Percentiles rank a stretch among this genome's conserved stretches.
Evolutionary conservation across 192 early-diverging fungal genomes (phyloP).

Genomic region (Chytriomyces hyalinus): DNA sequence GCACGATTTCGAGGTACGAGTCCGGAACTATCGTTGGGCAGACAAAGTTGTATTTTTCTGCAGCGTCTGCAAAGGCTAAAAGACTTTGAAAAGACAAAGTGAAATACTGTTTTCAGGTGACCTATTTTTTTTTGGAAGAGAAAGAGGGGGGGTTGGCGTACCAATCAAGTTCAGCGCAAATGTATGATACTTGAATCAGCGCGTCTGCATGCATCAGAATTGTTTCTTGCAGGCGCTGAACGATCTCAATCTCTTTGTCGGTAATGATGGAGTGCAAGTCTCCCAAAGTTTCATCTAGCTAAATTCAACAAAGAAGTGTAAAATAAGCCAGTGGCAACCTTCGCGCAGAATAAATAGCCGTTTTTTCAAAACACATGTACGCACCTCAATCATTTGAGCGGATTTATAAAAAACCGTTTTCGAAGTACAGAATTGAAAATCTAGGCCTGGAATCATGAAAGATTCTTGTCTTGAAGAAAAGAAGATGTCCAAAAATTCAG

Average conservation of each 20-base stretch:
- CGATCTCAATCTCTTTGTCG: constrained; percentile 83
- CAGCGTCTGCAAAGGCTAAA: constrained; percentile 66
- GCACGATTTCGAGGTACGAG: constrained; percentile 56
- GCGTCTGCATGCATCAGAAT: constrained; percentile 48
- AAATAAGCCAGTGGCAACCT: background rate
- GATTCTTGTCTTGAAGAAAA: constrained; percentile 14
- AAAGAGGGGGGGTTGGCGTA: constrained; percentile 29
- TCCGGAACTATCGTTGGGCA: constrained; percentile 63
- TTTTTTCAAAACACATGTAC: background rate
- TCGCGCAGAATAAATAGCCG: no score
- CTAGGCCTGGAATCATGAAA: constrained; percentile 17
- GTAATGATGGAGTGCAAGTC: constrained; percentile 86
- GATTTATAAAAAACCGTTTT: constrained; percentile 77
- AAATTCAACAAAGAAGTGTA: constrained; percentile 24
- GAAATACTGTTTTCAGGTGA: background rate
- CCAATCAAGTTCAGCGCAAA: constrained; percentile 75
- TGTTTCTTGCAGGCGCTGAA: constrained; percentile 72
- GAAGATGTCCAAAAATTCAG: no score
- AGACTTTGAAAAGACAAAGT: constrained; percentile 48
- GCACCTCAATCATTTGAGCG: constrained; percentile 53
- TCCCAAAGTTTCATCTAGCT: constrained; percentile 78
- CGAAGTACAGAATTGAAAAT: constrained; percentile 69
- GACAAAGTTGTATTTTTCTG: constrained; percentile 59
- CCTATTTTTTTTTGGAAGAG: background rate
- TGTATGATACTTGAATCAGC: constrained; percentile 46